Evolutionary conservation across 345 rosid genomes (phyloP).

Genomic region (Linum lewisii): DNA sequence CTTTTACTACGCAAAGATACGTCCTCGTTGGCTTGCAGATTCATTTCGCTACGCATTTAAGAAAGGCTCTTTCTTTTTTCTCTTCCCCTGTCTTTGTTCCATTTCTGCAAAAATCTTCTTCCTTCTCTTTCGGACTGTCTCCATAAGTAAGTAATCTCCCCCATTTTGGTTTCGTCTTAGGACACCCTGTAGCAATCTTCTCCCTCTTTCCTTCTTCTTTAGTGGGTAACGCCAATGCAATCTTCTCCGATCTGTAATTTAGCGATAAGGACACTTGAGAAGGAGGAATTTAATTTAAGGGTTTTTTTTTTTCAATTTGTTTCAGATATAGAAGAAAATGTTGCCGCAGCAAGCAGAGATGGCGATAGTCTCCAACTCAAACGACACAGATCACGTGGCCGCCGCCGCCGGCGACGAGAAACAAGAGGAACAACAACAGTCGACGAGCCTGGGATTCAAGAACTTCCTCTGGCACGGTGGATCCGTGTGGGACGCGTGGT

Average conservation of each 20-base stretch:
- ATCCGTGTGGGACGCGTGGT: slow-evolving; percentile 99
- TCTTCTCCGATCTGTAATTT: not conserved
- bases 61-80: too few species aligned
- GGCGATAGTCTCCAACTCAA: slow-evolving; percentile 1
- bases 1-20: not conserved
- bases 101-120: too few species aligned
- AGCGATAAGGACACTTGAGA: not conserved
- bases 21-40: slow-evolving; percentile 3
- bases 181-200: slow-evolving; percentile 17
- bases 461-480: slow-evolving; percentile 95
- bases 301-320: not conserved
- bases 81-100: too few species aligned
- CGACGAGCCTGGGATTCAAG: slow-evolving; percentile 42
- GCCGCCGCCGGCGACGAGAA: too few species aligned
- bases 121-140: not conserved
- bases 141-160: slow-evolving; percentile 12
- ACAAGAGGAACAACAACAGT: slow-evolving; percentile 21
- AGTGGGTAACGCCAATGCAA: not conserved
- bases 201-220: slow-evolving; percentile 4
- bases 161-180: slow-evolving; percentile 1
- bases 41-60: slow-evolving; percentile 13
- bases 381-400: not conserved
- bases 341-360: slow-evolving; percentile 6
- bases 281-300: not conserved
- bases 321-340: slow-evolving; percentile 2